Evolutionary conservation across 2,329 filamentous ascomycete genomes (phyloP), one percentile per base, ranked within the genome.

Genomic region (Fusarium hainanense): DNA sequence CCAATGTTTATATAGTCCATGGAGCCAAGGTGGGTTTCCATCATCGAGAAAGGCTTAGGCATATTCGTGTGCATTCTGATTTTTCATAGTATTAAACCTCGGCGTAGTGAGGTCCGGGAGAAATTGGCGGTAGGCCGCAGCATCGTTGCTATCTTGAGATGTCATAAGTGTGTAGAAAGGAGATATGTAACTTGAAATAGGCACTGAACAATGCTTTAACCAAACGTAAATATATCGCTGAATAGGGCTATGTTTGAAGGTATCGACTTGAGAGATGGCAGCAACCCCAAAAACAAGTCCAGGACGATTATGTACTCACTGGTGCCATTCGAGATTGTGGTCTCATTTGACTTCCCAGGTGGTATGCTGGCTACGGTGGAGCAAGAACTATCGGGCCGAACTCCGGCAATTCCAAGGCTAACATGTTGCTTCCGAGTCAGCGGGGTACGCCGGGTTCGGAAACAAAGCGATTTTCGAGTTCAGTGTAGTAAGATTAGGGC

Each of bases 1-100:
- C 55, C 55, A 58, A 20, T 58, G 55, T 25, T 58, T 18, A 16
- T 41, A 58, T 13, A 58, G 16, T 28, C 37, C 55, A 11, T 58
- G 18, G 1, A 58, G 55, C 55, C 55, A 58, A 21, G 55, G 55
- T 6, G 48, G 55, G 27, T 58, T 54, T 28, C 30, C 23, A 7
- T n/a, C 12, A 3, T 34, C 9, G 7, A 43, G 27, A 13, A 58
- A 58, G 8, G 80, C 85, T 11, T 84, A 79, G 1, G 87, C 88
- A 69, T 92, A 92, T 67, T 87, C 84, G 60, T 89, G 85, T 5
- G 88, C 84, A 76, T 89, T 84, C 76, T 92, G 89, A 62, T 21
- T 37, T 23, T 87, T 84, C 80, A 91, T 89, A 16, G 21, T 28
- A 7, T 23, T 48, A 3, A 56, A 56, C n/a, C 54, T 40, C 32